Percentiles rank a stretch among this genome's conserved stretches.
These are phyloP conservation scores for Ogataea hybrid DNA, from an alignment of 1,139 yeast species.

Conservation along the genomic window DNA sequence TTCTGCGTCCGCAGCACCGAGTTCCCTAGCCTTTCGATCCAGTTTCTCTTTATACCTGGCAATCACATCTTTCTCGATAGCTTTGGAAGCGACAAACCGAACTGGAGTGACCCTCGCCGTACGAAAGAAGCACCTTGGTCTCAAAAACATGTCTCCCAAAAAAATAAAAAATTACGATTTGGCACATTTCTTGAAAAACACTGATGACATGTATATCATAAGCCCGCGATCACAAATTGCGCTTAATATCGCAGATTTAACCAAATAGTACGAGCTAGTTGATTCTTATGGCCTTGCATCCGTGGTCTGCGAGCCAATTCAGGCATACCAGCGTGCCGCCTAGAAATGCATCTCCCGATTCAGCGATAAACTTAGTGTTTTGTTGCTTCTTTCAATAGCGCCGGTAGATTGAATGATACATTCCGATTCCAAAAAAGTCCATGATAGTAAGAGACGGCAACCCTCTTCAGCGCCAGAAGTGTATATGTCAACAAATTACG, in stretches of 20 bases:
- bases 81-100: conserved; percentile 37
- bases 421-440: too few relatives aligned
- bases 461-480: not conserved
- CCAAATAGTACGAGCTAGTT: too few relatives aligned
- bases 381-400: not conserved
- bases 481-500: too few relatives aligned
- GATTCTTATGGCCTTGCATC: too few relatives aligned
- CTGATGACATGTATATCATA: too few relatives aligned
- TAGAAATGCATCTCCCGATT: not conserved
- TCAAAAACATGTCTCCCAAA: conserved; percentile 1
- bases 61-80: conserved; percentile 37
- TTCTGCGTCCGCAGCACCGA: conserved; percentile 50
- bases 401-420: too few relatives aligned
- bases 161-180: not conserved
- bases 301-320: too few relatives aligned
- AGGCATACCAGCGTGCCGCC: too few relatives aligned
- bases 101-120: conserved; percentile 4
- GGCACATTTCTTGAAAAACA: not conserved
- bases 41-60: conserved; percentile 42
- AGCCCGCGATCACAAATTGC: too few relatives aligned
- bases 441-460: not conserved
- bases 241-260: too few relatives aligned
- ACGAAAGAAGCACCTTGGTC: conserved; percentile 2
- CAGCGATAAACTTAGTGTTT: conserved; percentile 3
- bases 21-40: conserved; percentile 45